phyloP scores from a whole-genome alignment of 2,329 filamentous ascomycete genomes.

The Paraphoma sp. region DNA sequence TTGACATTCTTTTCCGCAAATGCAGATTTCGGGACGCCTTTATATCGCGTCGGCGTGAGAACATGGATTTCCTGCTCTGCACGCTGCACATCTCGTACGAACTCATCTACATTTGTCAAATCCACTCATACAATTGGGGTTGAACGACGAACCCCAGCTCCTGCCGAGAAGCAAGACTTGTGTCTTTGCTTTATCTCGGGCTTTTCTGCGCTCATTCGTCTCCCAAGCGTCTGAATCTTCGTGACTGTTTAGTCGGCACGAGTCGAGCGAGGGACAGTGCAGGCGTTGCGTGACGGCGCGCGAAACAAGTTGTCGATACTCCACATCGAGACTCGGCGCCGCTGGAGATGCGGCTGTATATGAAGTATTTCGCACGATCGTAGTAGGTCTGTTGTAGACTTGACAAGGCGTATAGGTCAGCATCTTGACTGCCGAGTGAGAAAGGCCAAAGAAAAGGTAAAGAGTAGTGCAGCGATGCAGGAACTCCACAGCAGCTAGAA shows the following conservation, averaged over 20 bases:
- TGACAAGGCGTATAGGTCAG: no score
- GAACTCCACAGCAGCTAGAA: no score
- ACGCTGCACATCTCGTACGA: conserved; percentile 1
- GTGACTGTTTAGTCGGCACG: not conserved
- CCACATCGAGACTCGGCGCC: not conserved
- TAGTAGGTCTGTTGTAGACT: no score
- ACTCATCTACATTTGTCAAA: not conserved
- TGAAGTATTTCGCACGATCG: no score
- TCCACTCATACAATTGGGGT: not conserved
- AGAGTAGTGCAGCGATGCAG: no score
- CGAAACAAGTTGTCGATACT: conserved; percentile 27
- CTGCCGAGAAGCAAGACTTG: not conserved
- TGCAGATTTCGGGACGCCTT: not conserved
- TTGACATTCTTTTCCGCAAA: not conserved
- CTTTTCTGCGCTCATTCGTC: not conserved
- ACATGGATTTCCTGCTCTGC: conserved; percentile 6
- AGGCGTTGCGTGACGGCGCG: conserved; percentile 21
- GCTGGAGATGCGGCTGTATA: not conserved
- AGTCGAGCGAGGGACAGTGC: conserved; percentile 8
- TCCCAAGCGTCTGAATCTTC: conserved; percentile 2
- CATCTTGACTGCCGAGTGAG: no score
- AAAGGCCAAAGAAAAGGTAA: no score
- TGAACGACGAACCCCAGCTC: conserved; percentile 1
- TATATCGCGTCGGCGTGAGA: conserved; percentile 10
- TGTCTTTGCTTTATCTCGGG: not conserved